These are phyloP conservation scores for Saccharomyces mikatae DNA, from an alignment of 805 yeast genomes.

Conservation along the genomic window DNA sequence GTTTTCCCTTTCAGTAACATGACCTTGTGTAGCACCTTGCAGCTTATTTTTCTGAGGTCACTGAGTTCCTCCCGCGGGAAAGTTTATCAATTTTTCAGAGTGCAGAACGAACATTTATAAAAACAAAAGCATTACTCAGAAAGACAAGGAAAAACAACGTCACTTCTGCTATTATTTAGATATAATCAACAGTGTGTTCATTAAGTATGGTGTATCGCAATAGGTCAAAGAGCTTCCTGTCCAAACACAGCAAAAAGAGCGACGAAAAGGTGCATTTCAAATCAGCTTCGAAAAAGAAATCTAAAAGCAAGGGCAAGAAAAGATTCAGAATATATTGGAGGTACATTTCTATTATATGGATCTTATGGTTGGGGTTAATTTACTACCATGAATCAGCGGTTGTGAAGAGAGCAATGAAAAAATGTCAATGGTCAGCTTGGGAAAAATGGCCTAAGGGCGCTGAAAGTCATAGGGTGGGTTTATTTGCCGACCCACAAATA, in stretches of 20 bases:
- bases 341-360: conserved; percentile 17
- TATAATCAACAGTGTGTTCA: not conserved
- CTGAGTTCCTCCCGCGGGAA: not conserved
- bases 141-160: not conserved
- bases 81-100: not conserved
- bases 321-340: conserved; percentile 17
- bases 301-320: not conserved
- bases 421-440: conserved; percentile 63
- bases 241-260: not conserved
- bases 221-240: not conserved
- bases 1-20: not conserved
- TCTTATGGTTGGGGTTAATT: conserved; percentile 39
- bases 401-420: conserved; percentile 37
- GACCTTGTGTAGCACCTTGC: not conserved
- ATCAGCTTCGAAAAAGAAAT: not conserved
- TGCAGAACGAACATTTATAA: not conserved
- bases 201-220: not conserved
- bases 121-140: not conserved
- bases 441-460: conserved; percentile 42
- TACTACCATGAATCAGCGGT: conserved; percentile 48
- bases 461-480: conserved; percentile 42
- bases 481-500: conserved; percentile 91
- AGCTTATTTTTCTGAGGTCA: not conserved
- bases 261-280: not conserved
- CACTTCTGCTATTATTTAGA: not conserved